These are phyloP conservation scores for Termitomyces sp. DNA, from an alignment of 768 basidiomycete species.

Conservation along the genomic window DNA sequence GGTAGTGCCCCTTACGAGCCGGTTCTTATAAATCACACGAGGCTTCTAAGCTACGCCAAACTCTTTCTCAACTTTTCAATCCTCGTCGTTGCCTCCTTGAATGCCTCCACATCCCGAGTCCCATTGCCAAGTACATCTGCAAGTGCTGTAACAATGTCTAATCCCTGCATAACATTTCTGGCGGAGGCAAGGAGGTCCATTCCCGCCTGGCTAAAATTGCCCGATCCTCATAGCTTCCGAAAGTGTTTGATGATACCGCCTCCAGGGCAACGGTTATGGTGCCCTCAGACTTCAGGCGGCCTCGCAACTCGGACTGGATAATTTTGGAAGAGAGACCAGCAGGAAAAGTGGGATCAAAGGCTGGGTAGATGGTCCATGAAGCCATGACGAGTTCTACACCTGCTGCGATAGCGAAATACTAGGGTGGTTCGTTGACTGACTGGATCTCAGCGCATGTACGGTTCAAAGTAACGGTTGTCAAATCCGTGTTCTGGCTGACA, in stretches of 20 bases:
- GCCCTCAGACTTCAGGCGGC: not conserved
- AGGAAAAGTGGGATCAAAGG: no score
- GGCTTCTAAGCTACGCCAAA: no score
- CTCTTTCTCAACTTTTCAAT: not conserved
- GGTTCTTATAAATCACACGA: no score
- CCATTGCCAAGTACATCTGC: not conserved
- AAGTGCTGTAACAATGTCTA: not conserved
- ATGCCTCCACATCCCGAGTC: not conserved
- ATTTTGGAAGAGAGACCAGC: not conserved
- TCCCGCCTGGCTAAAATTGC: not conserved
- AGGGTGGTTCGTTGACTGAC: not conserved
- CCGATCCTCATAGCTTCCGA: not conserved
- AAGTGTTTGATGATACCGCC: not conserved
- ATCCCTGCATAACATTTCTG: not conserved
- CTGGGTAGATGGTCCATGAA: not conserved
- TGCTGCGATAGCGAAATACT: not conserved
- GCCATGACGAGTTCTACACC: not conserved
- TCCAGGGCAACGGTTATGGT: not conserved
- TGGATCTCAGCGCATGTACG: no score
- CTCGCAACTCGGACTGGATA: not conserved
- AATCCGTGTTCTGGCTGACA: not conserved
- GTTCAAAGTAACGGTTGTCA: not conserved
- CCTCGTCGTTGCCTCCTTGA: not conserved
- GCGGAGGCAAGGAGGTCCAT: not conserved
- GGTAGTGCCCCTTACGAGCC: no score